These are phyloP conservation scores for Xylaria multiplex DNA, from an alignment of 2,329 filamentous ascomycete species.

Conservation along the genomic window DNA sequence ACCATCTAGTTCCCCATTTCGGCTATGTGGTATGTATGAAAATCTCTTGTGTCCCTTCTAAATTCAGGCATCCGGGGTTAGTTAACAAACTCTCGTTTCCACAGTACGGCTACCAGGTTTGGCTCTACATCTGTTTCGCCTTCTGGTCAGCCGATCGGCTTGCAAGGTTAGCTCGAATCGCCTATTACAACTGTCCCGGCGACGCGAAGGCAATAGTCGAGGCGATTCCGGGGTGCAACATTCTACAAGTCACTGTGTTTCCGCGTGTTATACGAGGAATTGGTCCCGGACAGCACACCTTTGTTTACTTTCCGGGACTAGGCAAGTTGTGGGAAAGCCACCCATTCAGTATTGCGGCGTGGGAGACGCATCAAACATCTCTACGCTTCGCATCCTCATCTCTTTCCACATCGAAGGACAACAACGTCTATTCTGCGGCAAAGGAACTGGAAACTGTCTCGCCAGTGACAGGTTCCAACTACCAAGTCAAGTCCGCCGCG, in stretches of 20 bases:
- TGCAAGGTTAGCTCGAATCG: slow-evolving; percentile 36
- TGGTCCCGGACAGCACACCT: slow-evolving; percentile 38
- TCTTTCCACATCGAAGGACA: slow-evolving; percentile 9
- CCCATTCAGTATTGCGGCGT: slow-evolving; percentile 43
- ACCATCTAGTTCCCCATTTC: slow-evolving; percentile 43
- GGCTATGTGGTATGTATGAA: slow-evolving; percentile 28
- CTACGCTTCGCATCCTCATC: background rate
- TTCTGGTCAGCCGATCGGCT: slow-evolving; percentile 44
- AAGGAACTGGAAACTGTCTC: background rate
- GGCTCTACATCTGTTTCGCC: slow-evolving; percentile 43
- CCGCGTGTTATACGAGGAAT: slow-evolving; percentile 22
- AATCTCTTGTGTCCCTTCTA: too few relatives aligned
- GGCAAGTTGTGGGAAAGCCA: slow-evolving; percentile 45
- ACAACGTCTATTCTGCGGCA: background rate
- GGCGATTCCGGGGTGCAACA: slow-evolving; percentile 31
- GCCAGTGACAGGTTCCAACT: background rate
- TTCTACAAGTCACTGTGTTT: slow-evolving; percentile 38
- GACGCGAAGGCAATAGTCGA: slow-evolving; percentile 31
- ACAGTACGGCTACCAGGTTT: slow-evolving; percentile 44
- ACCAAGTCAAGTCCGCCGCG: slow-evolving; percentile 7
- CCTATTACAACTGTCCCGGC: slow-evolving; percentile 39
- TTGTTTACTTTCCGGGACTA: slow-evolving; percentile 39
- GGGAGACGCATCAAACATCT: slow-evolving; percentile 25
- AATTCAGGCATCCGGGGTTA: too few relatives aligned
- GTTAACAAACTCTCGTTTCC: background rate